Evolutionary conservation across 177 flowering plant genomes (phyloP), one percentile per base, ranked within the genome.

Genomic region (Vitis hybrid): DNA sequence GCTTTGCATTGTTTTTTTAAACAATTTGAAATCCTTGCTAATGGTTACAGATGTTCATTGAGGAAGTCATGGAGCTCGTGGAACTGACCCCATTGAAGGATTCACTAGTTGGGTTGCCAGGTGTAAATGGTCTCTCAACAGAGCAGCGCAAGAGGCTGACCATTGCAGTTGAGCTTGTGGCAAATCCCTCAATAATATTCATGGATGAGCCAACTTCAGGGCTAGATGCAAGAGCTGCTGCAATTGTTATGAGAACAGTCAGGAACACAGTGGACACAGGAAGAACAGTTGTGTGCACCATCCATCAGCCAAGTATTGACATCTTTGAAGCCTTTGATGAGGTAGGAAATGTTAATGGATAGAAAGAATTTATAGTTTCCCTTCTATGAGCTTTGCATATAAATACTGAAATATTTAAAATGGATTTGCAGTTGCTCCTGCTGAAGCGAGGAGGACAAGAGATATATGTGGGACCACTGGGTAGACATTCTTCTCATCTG

Each of bases 121-220:
- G 77, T 10, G 63, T 65, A 21, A 57, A 70, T 15, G 77, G 77
- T 57, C 57, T 74, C 30, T 69, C 77, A 59, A 74, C 77, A 10
- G 77, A 74, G 60, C 77, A 74, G 48, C 67, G 77, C 19, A 74
- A 74, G 26, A 70, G 77, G 51, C 70, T 74, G 39, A 74, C 77
- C 34, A 68, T 74, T 32, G 77, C 73, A 15, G 77, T 74, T 9
- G 77, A 74, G 56, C 69, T 74, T 12, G 77, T 74, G 30, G 77
- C 77, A 15, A 74, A 74, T 56, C 77, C 77, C 11, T 74, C 77
- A n/a, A 70, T 74, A 17, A 74, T 74, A 50, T 74, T 74, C 68
- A 74, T 74, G 77, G 77, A 74, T 45, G 77, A 74, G 34, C 77
- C 77, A 51, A 74, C 77, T 10, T 74, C 77, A n/a, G 73, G 77